Base-by-base conservation (phyloP, 371 early-diverging fungal genomes). In the Mortierella sp. region DNA sequence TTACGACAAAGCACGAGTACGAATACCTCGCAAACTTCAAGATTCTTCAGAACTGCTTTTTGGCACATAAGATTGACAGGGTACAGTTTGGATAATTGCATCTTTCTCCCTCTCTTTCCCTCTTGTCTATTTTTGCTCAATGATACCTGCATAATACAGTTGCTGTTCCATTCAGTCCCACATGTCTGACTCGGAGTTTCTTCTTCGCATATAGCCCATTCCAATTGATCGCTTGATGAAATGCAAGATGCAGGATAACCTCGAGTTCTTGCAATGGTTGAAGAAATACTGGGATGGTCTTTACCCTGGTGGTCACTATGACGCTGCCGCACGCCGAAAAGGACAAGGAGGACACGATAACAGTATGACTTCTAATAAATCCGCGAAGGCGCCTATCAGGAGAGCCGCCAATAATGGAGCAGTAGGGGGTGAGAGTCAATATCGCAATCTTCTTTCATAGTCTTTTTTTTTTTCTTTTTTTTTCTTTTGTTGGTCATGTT, bases 201-300 rank as follows among this genome's bases (percentile, higher is more conserved):
- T n/a, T 32, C 19, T 40, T 24, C 16, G 22, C n/a, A 15, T 60
- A 4, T 16, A 93, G 90, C 86, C 87, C 41, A 92, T 98, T 50
- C 96, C 96, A 63, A 95, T 96, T 7, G 94, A 97, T 47, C 86
- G 91, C 7, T 86, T 98, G 76, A 87, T 93, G 67, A 97, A 97
- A 80, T 95, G 96, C 88, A 95, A 94, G 74, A 95, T 98, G 87
- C 97, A 97, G 85, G 99, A 98, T 85, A 98, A 98, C 83, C 87
- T 98, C 69, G 97, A 97, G 87, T 97, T 98, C 77, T 76, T 96
- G 80, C 97, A 97, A 77, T 97, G 97, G 97, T 75, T 96, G 70
- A 97, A 96, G 77, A 87, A 88, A 72, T 97, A 83, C 71, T 97
- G 96, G 97, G 97, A 97, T 70, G 84, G 86, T 48, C 89, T 92